Evolutionary conservation across 768 basidiomycete species (phyloP).

Genomic region (Tricholoma saponaceum): DNA sequence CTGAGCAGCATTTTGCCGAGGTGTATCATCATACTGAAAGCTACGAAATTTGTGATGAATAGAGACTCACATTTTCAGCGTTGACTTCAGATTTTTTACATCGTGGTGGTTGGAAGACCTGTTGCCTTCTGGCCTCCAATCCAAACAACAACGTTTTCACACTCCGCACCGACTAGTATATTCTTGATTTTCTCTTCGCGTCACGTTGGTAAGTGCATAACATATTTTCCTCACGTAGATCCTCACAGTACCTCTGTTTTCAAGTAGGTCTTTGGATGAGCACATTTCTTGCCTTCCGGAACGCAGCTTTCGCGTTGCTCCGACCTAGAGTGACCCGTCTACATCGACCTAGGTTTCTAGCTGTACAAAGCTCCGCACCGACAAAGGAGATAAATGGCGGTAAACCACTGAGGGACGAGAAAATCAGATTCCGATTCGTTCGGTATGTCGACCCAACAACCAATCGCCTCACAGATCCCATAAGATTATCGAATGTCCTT

Average conservation of each 20-base stretch:
- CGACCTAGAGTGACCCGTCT: conserved; percentile 4
- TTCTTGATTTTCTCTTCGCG: no score
- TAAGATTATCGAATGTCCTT: conserved; percentile 41
- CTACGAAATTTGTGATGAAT: neutral
- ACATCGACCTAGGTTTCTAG: conserved; percentile 4
- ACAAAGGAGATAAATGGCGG: conserved; percentile 1
- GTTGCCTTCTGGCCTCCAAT: no score
- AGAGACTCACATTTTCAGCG: neutral
- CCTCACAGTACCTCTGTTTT: neutral
- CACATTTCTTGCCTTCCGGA: conserved; percentile 27
- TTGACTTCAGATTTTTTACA: no score
- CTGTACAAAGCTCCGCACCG: neutral
- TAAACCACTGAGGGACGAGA: conserved; percentile 18
- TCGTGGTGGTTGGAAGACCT: no score
- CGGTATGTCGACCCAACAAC: conserved; percentile 46
- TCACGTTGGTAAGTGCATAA: neutral
- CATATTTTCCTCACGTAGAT: neutral
- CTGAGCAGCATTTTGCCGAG: conserved; percentile 11
- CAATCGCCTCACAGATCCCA: conserved; percentile 30
- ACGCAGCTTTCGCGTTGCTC: conserved; percentile 18
- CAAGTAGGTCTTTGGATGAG: conserved; percentile 17
- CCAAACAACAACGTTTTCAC: neutral
- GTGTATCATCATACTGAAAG: conserved; percentile 2
- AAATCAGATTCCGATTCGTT: conserved; percentile 44
- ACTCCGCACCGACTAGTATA: no score